Evolutionary conservation across 371 early-diverging fungal species (phyloP).

Genomic region (Mucor mucedo): DNA sequence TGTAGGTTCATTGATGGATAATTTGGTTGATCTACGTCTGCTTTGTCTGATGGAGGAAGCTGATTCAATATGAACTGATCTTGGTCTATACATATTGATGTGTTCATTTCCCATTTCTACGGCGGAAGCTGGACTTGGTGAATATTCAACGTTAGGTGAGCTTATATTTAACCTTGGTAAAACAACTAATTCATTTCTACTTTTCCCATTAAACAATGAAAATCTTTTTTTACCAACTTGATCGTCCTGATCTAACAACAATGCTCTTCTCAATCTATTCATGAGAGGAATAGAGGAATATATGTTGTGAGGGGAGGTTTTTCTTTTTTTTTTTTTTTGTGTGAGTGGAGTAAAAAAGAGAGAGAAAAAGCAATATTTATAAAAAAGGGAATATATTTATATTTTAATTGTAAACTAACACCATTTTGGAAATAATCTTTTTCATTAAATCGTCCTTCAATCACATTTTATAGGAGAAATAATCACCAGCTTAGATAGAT

Average conservation of each 20-base stretch:
- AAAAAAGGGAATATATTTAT: not conserved
- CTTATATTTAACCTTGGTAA: slow-evolving; percentile 1
- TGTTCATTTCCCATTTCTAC: not conserved
- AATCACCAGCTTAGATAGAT: too few relatives aligned
- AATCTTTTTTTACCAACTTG: slow-evolving; percentile 9
- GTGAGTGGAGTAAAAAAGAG: not conserved
- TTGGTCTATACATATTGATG: not conserved
- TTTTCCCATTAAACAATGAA: slow-evolving; percentile 6
- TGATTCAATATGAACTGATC: slow-evolving; percentile 6
- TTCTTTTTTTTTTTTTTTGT: not conserved
- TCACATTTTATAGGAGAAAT: too few relatives aligned
- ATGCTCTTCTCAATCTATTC: slow-evolving; percentile 13
- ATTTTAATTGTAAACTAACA: not conserved
- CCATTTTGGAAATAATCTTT: slow-evolving; percentile 3
- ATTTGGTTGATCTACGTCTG: not conserved
- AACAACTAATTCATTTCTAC: not conserved
- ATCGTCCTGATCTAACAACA: slow-evolving; percentile 4
- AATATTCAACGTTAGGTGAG: slow-evolving; percentile 4
- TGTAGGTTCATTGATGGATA: not conserved
- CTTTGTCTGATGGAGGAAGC: not conserved
- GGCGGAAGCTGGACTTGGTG: not conserved
- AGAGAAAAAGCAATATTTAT: slow-evolving; percentile 3
- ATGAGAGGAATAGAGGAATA: slow-evolving; percentile 3
- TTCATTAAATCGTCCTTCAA: too few relatives aligned
- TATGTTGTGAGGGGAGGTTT: not conserved